Conservation (phyloP, 1,284 basidiomycete species). For the Sanguinoderma infundibulare region DNA sequence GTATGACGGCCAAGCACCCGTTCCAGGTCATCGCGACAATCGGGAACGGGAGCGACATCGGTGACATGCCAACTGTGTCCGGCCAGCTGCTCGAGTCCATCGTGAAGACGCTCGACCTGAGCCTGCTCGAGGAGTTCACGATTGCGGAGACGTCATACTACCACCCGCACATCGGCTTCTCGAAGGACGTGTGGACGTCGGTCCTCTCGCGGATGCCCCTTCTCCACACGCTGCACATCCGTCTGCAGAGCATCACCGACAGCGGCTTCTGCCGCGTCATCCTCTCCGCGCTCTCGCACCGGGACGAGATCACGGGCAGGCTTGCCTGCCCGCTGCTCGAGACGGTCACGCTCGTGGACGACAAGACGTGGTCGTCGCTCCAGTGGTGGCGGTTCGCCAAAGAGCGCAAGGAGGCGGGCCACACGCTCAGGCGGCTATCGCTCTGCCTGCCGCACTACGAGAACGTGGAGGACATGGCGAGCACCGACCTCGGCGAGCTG, state of each 20-base stretch:
- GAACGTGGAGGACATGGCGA: constrained; percentile 35
- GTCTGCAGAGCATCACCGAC: constrained; percentile 32
- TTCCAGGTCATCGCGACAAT: constrained; percentile 34
- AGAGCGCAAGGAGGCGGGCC: constrained; percentile 28
- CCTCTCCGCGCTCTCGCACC: constrained; percentile 31
- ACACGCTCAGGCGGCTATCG: constrained; percentile 33
- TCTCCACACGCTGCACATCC: constrained; percentile 33
- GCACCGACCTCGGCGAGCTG: constrained; percentile 34
- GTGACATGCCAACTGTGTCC: constrained; percentile 36
- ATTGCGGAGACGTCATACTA: constrained; percentile 33
- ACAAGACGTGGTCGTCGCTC: constrained; percentile 38
- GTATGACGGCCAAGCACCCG: constrained; percentile 25
- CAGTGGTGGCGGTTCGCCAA: constrained; percentile 35
- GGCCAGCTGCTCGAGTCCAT: constrained; percentile 32
- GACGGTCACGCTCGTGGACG: constrained; percentile 31
- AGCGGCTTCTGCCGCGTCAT: constrained; percentile 34
- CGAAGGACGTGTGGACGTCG: constrained; percentile 31
- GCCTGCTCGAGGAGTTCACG: constrained; percentile 34
- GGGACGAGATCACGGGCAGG: constrained; percentile 27
- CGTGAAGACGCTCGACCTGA: constrained; percentile 32
- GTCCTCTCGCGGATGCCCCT: constrained; percentile 34
- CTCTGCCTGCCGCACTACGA: constrained; percentile 35
- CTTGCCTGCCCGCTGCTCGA: constrained; percentile 33
- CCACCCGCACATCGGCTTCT: constrained; percentile 32
- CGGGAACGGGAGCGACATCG: constrained; percentile 27